Percentiles rank a stretch among this genome's conserved stretches.
Evolutionary conservation across 345 rosid species (phyloP).

Genomic region (Streptanthus diversifolius): DNA sequence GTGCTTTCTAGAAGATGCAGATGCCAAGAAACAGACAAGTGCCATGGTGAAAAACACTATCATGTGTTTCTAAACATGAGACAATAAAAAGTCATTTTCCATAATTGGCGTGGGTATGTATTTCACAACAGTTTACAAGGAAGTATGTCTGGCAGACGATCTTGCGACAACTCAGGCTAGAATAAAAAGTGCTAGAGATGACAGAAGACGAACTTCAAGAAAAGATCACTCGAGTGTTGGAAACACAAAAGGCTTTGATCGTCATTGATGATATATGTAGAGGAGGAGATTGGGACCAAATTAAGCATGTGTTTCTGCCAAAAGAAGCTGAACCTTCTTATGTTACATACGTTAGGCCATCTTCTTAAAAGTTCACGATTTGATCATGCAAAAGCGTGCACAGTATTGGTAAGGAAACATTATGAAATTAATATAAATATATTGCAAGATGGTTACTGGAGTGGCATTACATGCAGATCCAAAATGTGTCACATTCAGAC

Average conservation of each 20-base stretch:
- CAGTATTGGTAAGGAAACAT: not conserved
- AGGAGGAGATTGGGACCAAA: slow-evolving; percentile 31
- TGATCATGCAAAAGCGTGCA: not conserved
- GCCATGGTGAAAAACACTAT: slow-evolving; percentile 29
- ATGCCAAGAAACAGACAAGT: slow-evolving; percentile 30
- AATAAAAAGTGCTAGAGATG: slow-evolving; percentile 15
- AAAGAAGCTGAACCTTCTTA: not conserved
- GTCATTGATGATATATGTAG: slow-evolving; percentile 47
- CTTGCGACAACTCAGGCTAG: not conserved
- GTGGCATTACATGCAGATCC: not conserved
- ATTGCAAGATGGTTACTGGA: not conserved
- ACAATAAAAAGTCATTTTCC: slow-evolving; percentile 20
- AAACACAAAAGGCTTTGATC: slow-evolving; percentile 33
- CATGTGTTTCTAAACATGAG: slow-evolving; percentile 25
- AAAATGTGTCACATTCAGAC: not conserved
- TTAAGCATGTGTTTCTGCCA: slow-evolving; percentile 30
- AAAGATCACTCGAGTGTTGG: slow-evolving; percentile 9
- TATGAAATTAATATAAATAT: not conserved
- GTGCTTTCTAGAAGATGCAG: slow-evolving; percentile 40
- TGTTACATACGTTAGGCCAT: not conserved
- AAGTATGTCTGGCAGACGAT: slow-evolving; percentile 35
- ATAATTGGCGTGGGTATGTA: slow-evolving; percentile 35
- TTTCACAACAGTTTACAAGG: slow-evolving; percentile 34
- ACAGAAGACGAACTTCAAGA: slow-evolving; percentile 30
- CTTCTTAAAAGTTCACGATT: not conserved